Evolutionary conservation across 2,329 filamentous ascomycete species (phyloP).

Genomic region (Botrytis fabae): DNA sequence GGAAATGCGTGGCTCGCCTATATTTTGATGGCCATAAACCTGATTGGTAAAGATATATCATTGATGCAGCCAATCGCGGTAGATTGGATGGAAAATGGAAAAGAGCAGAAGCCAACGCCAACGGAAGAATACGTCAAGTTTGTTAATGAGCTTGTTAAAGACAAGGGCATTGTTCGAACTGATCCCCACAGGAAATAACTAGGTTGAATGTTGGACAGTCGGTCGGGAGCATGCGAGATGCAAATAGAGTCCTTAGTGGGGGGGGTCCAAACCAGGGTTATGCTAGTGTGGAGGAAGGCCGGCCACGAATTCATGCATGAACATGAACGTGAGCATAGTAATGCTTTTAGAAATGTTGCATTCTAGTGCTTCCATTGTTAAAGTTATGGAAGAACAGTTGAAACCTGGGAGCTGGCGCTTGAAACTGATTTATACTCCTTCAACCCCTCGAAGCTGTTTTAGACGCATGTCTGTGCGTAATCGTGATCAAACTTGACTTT

Average conservation of each 20-base stretch:
- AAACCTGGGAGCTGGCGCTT: constrained; percentile 38
- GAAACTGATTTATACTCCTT: constrained; percentile 41
- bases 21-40: constrained; percentile 45
- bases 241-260: constrained; percentile 39
- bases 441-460: constrained; percentile 38
- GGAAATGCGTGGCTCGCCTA: constrained; percentile 46
- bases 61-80: constrained; percentile 46
- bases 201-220: constrained; percentile 36
- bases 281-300: constrained; percentile 35
- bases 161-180: constrained; percentile 40
- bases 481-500: constrained; percentile 30
- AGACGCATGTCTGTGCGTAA: constrained; percentile 40
- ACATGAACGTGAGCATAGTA: constrained; percentile 35
- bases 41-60: constrained; percentile 47
- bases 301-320: constrained; percentile 44
- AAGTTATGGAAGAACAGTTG: constrained; percentile 35
- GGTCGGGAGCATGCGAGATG: constrained; percentile 42
- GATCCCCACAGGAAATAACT: constrained; percentile 38
- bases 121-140: constrained; percentile 39
- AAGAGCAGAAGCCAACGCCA: constrained; percentile 32
- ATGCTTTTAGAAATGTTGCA: constrained; percentile 30
- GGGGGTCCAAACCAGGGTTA: constrained; percentile 35
- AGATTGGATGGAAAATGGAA: constrained; percentile 38
- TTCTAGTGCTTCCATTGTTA: constrained; percentile 29
- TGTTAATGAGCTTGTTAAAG: constrained; percentile 32